Conservation (phyloP, 129 eudicot genomes). For the Artemisia tridentata region DNA sequence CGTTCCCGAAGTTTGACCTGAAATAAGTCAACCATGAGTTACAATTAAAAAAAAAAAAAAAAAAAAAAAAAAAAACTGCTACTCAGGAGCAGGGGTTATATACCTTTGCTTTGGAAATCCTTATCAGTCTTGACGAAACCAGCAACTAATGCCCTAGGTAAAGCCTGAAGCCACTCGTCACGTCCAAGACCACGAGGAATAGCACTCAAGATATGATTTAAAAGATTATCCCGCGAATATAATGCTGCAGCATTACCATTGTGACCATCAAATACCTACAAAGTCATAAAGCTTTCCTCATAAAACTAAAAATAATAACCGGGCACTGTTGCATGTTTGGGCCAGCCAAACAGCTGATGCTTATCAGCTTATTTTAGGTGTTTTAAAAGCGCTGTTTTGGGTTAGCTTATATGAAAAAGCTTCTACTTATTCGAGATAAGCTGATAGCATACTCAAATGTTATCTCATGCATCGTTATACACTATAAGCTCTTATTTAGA, state of each 20-base stretch:
- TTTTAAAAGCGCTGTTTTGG: too few species aligned
- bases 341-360: too few species aligned
- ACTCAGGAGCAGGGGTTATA: slow-evolving; percentile 15
- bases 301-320: neutral
- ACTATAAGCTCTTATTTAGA: too few species aligned
- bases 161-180: slow-evolving; percentile 93
- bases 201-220: slow-evolving; percentile 64
- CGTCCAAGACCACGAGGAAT: slow-evolving; percentile 85
- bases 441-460: too few species aligned
- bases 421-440: too few species aligned
- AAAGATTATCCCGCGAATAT: slow-evolving; percentile 67
- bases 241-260: slow-evolving; percentile 94
- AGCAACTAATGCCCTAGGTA: slow-evolving; percentile 90
- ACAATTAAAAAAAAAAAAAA: neutral
- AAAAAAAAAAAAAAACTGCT: neutral
- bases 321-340: too few species aligned
- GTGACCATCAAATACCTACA: slow-evolving; percentile 89
- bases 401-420: too few species aligned
- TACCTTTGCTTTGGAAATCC: slow-evolving; percentile 88
- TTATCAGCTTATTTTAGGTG: too few species aligned
- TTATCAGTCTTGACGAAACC: slow-evolving; percentile 94
- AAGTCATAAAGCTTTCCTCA: neutral
- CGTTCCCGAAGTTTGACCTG: slow-evolving; percentile 91
- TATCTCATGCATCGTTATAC: too few species aligned
- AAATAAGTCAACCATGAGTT: slow-evolving; percentile 16